Evolutionary conservation across 2,329 filamentous ascomycete species (phyloP), one percentile per base, ranked within the genome.

Genomic region (Alternaria burnsii): DNA sequence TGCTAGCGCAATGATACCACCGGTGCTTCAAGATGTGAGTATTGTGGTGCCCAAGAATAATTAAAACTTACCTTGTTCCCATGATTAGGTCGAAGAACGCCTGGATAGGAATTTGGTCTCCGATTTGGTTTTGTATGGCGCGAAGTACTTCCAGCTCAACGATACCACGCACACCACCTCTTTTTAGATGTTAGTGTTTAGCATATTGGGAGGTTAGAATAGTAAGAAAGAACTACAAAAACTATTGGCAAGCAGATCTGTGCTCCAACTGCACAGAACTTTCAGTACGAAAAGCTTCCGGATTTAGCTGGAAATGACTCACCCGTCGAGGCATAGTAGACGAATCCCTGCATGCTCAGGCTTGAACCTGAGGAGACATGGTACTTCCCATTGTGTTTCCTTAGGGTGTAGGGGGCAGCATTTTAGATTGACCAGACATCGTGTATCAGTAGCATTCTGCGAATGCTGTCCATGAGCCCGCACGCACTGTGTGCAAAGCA

Each of bases 71-170:
- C 69, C 70, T 70, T 4, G 65, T 71, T 22, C 70, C 70, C 18
- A 70, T 78, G 24, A 85, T 80, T 2, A 85, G 75, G 59, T 85
- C 83, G 57, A 85, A 83, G 68, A 85, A 84, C 2, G 69, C 69
- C 46, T 80, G 79, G 3, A 84, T 78, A 0, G 76, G 76, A 3
- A 85, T 59, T 16, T 72, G 66, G 5, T 72, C 70, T 1, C 79
- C 81, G 1, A 84, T 67, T 1, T 69, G 71, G 20, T 71, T 70
- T 61, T 84, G 79, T 9, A 85, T 77, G 9, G 71, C 69, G 28
- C 74, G 65, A 5, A 85, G 70, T 3, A 82, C 74, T 62, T 82
- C 79, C 4, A 84, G 68, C 51, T 83, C 79, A 4, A 82, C 79
- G 22, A 61, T 58, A 7, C 61, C 55, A 2, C 58, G 44, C 14